Conservation (phyloP, 2,329 filamentous ascomycete species). For the Botrytis byssoidea region DNA sequence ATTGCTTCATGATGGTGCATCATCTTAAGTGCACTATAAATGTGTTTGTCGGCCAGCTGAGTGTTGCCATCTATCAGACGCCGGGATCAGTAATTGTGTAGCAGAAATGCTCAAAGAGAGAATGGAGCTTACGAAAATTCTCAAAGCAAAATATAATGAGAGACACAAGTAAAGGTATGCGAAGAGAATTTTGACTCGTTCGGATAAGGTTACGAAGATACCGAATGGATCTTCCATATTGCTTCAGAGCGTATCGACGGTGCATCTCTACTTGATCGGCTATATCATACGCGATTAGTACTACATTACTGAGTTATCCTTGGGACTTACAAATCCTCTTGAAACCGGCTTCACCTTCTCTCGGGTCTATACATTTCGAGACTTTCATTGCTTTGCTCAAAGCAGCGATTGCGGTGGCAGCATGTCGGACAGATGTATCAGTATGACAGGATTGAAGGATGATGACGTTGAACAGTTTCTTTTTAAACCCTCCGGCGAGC, state of each 20-base stretch:
- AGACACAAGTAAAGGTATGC: conserved; percentile 30
- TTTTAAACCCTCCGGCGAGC: conserved; percentile 25
- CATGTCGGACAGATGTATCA: conserved; percentile 25
- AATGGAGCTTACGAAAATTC: conserved; percentile 21
- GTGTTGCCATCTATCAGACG: conserved; percentile 22
- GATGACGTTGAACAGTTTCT: conserved; percentile 26
- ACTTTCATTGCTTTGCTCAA: conserved; percentile 25
- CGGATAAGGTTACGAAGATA: conserved; percentile 21
- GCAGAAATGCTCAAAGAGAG: neutral
- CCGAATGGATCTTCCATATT: conserved; percentile 29
- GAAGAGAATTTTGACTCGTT: conserved; percentile 23
- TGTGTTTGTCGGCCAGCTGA: conserved; percentile 24
- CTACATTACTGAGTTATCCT: neutral
- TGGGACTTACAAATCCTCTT: conserved; percentile 12
- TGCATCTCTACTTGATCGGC: conserved; percentile 22
- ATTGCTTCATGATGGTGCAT: conserved; percentile 23
- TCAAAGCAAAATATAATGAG: conserved; percentile 33
- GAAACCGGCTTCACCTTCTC: conserved; percentile 9
- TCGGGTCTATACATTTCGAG: neutral
- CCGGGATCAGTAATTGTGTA: neutral
- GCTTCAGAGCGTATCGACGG: conserved; percentile 26
- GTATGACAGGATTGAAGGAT: conserved; percentile 27
- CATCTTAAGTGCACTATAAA: conserved; percentile 25
- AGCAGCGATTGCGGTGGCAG: conserved; percentile 28
- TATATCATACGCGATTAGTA: conserved; percentile 4